A percentile compares a stretch with the other conserved stretches of the same genome.
Evolutionary conservation across 2,329 filamentous ascomycete species (phyloP).

Genomic region (Akanthomyces dipterigenus): DNA sequence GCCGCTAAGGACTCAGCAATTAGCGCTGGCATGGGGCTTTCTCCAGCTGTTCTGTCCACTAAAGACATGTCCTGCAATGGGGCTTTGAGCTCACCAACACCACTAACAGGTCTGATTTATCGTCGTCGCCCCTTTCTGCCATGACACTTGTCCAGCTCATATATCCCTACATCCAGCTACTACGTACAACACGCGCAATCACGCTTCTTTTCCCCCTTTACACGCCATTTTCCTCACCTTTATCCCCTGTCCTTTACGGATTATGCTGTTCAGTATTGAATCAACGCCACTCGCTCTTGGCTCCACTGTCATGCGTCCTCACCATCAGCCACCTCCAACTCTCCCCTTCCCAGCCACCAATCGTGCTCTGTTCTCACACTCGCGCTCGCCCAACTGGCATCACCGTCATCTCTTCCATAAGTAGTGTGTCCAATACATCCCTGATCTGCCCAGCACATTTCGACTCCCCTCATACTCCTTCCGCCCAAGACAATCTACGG

Average conservation of each 20-base stretch:
- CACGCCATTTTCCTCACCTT: not conserved
- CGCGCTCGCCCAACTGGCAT: not conserved
- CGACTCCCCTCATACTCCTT: not conserved
- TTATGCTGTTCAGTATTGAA: not conserved
- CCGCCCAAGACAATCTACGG: slow-evolving; percentile 2
- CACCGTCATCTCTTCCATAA: not conserved
- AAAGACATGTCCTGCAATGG: not conserved
- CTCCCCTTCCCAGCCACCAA: not conserved
- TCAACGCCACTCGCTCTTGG: not conserved
- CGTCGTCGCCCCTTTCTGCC: not conserved
- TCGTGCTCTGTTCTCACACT: not conserved
- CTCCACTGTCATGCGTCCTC: not conserved
- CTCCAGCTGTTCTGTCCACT: not conserved
- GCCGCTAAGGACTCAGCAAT: slow-evolving; percentile 6
- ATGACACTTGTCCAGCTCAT: not conserved
- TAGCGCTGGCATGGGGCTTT: slow-evolving; percentile 1
- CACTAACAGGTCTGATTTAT: not conserved
- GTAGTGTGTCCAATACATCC: slow-evolving; percentile 1
- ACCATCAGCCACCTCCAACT: not conserved
- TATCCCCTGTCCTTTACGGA: not conserved
- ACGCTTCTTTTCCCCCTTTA: not conserved
- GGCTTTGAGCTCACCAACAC: not conserved
- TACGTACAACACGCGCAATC: not conserved
- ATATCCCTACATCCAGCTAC: not conserved
- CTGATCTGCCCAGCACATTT: not conserved